Evolutionary conservation across 2,329 filamentous ascomycete species (phyloP).

Genomic region (Talaromyces sp.): DNA sequence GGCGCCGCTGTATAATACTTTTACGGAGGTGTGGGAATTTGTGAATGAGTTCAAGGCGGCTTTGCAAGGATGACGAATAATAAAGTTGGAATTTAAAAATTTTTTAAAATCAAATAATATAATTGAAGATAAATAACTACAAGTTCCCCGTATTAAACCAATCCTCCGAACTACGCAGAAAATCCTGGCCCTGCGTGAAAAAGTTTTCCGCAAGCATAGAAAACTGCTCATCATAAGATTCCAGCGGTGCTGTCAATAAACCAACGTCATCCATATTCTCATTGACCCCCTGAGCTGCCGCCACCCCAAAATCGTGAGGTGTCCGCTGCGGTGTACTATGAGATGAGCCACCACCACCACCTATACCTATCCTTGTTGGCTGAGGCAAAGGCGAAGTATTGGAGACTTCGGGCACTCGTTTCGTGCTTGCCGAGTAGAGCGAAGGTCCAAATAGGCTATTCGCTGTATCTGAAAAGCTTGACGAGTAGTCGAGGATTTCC

Average conservation of each 20-base stretch:
- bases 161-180: conserved; percentile 33
- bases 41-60: conserved; percentile 29
- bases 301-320: conserved; percentile 15
- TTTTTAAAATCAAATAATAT: background rate
- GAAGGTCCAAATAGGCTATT: conserved; percentile 39
- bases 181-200: conserved; percentile 42
- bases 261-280: conserved; percentile 15
- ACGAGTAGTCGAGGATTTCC: conserved; percentile 45
- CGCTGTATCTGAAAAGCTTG: conserved; percentile 29
- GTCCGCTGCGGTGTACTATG: conserved; percentile 10
- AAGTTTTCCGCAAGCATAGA: conserved; percentile 45
- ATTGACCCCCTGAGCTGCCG: conserved; percentile 13
- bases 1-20: conserved; percentile 75
- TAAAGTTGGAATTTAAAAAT: too few species aligned
- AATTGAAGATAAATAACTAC: conserved; percentile 10
- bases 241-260: conserved; percentile 19
- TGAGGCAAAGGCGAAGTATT: conserved; percentile 40
- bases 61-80: background rate
- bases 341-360: conserved; percentile 11
- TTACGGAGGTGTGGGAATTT: conserved; percentile 64
- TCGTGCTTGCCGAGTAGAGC: conserved; percentile 25
- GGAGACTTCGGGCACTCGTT: conserved; percentile 32
- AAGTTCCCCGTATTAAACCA: conserved; percentile 31
- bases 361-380: conserved; percentile 32
- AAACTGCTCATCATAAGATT: conserved; percentile 35